phyloP scores from a whole-genome alignment of 805 yeast species.

The Hanseniaspora occidentalis region DNA sequence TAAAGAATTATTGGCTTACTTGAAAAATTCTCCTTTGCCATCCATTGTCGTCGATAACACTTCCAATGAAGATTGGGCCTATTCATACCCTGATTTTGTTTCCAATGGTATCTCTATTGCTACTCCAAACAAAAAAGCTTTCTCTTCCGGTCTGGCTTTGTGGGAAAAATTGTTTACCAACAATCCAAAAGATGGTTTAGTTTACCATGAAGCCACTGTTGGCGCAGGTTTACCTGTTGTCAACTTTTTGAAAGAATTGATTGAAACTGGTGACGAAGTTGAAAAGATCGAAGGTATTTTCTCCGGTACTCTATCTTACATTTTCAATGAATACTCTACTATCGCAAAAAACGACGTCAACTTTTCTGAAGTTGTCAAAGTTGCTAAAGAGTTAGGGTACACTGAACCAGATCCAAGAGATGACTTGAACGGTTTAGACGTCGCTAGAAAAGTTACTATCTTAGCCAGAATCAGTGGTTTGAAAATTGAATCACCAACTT shows the following conservation, averaged over 20 bases:
- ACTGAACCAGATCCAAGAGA: constrained; percentile 99
- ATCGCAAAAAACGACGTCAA: constrained; percentile 46
- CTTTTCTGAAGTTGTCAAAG: constrained; percentile 80
- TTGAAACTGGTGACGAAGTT: constrained; percentile 87
- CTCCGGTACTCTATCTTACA: constrained; percentile 90
- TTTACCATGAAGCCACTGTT: constrained; percentile 96
- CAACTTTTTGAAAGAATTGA: constrained; percentile 75
- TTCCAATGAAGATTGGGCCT: constrained; percentile 67
- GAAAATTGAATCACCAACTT: constrained; percentile 70
- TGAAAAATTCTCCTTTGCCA: constrained; percentile 58
- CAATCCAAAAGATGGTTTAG: constrained; percentile 46
- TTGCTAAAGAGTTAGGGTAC: constrained; percentile 86
- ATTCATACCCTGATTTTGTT: constrained; percentile 62
- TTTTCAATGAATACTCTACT: constrained; percentile 86
- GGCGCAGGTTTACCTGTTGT: constrained; percentile 97
- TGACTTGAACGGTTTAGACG: constrained; percentile 94
- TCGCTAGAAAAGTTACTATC: constrained; percentile 95
- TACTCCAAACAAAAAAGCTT: constrained; percentile 97
- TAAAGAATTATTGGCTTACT: constrained; percentile 45
- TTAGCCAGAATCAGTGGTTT: constrained; percentile 88
- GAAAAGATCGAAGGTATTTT: constrained; percentile 90
- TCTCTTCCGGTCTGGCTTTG: constrained; percentile 57
- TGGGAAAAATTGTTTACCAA: constrained; percentile 73
- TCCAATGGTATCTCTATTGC: constrained; percentile 80
- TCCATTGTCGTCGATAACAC: constrained; percentile 90